Evolutionary conservation across 192 early-diverging fungal genomes (phyloP), one percentile per base, ranked within the genome.

Genomic region (Rhizoclosmatium globosum): DNA sequence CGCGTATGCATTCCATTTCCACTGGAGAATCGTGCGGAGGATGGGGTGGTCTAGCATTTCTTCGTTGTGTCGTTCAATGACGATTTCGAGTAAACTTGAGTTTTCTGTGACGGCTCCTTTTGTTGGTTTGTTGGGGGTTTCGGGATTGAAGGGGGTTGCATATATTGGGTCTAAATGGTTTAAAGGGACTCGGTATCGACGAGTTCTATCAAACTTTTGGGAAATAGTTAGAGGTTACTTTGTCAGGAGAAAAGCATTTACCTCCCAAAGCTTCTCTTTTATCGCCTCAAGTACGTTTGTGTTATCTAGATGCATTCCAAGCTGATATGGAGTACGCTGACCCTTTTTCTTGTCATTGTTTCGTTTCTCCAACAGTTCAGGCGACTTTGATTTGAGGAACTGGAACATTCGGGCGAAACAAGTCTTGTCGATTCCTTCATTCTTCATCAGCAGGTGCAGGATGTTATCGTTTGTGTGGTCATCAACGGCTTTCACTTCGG

Each of bases 1-100:
- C 3, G 56, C 77, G 39, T 82, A 82, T 3, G 81, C 67, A 4
- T 15, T 31, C 81, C 81, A 82, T 53, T 82, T 82, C 13, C 50
- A 80, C 43, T 71, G 4, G 17, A 82, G 70, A 53, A 82, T 47
- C 4, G 61, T 23, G 4, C 53, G 41, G 60, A 82, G 62, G 23
- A 82, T 11, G 6, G 81, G 78, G 57, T 70, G 71, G 38, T 11
- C 76, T 39, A 81, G 48, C 17, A 77, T 71, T 3, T n/a, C n/a
- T n/a, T n/a, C n/a, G n/a, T n/a, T n/a, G n/a, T n/a, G n/a, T n/a
- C n/a, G n/a, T n/a, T n/a, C n/a, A n/a, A n/a, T n/a, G n/a, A n/a
- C n/a, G n/a, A n/a, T n/a, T n/a, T n/a, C n/a, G n/a, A n/a, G n/a
- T n/a, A n/a, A n/a, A n/a, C n/a, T n/a, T n/a, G n/a, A n/a, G n/a